A percentile compares a stretch with the other conserved stretches of the same genome.
Conservation (phyloP, 495 filamentous ascomycete species). For the Chaetomium cochliodes region DNA sequence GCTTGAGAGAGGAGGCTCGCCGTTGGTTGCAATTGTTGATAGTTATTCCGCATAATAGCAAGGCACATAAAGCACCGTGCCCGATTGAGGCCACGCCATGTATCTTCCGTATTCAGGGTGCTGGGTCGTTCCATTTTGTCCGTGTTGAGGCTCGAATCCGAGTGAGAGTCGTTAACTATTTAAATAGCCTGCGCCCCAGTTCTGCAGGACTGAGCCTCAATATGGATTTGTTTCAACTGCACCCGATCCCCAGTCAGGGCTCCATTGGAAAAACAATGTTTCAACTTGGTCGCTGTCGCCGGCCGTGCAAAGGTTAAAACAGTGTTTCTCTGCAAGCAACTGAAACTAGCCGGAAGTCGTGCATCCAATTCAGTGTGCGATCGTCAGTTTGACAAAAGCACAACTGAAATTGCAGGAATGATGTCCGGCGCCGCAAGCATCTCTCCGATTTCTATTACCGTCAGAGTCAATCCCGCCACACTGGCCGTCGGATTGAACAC, state of each 20-base stretch:
- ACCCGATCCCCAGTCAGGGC: neutral
- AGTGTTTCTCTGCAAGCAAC: neutral
- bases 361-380: neutral
- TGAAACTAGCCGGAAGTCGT: neutral
- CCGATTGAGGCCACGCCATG: neutral
- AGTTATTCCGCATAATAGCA: no score
- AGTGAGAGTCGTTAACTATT: no score
- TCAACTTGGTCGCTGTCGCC: neutral
- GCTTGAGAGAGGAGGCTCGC: no score
- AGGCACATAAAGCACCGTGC: no score
- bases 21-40: no score
- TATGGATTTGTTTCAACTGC: neutral
- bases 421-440: neutral
- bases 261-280: slow-evolving; percentile 5
- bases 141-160: neutral
- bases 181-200: neutral
- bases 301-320: neutral
- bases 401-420: neutral
- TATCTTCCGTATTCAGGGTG: neutral
- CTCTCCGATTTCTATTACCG: neutral
- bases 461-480: no score
- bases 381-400: neutral
- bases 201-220: neutral
- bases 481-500: no score
- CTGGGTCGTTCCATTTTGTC: neutral